These are phyloP conservation scores for Castanea mollissima DNA, from an alignment of 306 rosid genomes.

Conservation along the genomic window DNA sequence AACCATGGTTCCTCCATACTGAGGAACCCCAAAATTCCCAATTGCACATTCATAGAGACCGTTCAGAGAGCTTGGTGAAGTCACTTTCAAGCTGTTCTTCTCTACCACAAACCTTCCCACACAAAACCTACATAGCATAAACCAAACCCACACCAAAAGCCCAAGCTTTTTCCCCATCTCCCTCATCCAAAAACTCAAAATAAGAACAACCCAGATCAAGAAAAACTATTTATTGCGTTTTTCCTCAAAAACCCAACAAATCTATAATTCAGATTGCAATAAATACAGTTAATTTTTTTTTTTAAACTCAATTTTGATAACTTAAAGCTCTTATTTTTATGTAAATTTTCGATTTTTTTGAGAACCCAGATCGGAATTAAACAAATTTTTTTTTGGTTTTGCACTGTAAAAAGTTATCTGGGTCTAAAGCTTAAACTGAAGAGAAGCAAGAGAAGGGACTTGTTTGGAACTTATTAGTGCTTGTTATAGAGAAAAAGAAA, in stretches of 20 bases:
- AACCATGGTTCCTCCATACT: slow-evolving; percentile 84
- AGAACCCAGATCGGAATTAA: slow-evolving; percentile 36
- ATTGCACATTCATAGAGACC: slow-evolving; percentile 83
- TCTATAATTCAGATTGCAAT: slow-evolving; percentile 16
- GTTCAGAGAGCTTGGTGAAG: slow-evolving; percentile 57
- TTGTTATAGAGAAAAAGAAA: background rate
- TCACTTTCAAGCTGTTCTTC: slow-evolving; percentile 84
- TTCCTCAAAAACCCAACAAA: slow-evolving; percentile 2
- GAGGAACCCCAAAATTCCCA: slow-evolving; percentile 96
- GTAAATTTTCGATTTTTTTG: background rate
- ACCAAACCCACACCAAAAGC: slow-evolving; percentile 43
- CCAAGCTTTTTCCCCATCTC: slow-evolving; percentile 45
- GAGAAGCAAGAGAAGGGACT: slow-evolving; percentile 11
- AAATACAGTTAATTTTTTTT: background rate
- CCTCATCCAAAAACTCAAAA: background rate
- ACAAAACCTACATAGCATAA: slow-evolving; percentile 53
- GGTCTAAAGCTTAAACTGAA: slow-evolving; percentile 23
- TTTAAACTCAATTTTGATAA: background rate
- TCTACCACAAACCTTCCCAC: slow-evolving; percentile 85
- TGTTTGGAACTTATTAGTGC: background rate
- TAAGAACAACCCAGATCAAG: slow-evolving; percentile 24
- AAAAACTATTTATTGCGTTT: background rate
- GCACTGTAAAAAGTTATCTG: slow-evolving; percentile 14
- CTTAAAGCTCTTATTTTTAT: background rate
- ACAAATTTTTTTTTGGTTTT: background rate